These are phyloP conservation scores for Glomus cerebriforme DNA, from an alignment of 192 early-diverging fungal genomes.

Conservation along the genomic window DNA sequence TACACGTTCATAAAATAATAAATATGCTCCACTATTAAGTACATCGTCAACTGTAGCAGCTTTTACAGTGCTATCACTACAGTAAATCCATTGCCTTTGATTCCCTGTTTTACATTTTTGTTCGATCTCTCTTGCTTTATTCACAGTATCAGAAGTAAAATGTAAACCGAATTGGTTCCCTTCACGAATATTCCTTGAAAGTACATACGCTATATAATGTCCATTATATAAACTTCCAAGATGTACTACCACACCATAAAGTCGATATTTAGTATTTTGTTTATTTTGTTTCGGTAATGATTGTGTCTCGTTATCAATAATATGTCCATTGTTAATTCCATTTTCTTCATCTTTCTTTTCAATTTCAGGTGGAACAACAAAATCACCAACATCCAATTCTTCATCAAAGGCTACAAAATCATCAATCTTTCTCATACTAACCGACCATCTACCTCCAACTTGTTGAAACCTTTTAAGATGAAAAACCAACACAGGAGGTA, in stretches of 20 bases:
- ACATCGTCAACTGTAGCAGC: slow-evolving; percentile 39
- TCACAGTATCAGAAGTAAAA: background rate
- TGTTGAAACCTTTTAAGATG: slow-evolving; percentile 51
- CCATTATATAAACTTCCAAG: slow-evolving; percentile 44
- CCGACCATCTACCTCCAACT: slow-evolving; percentile 25
- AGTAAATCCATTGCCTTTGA: slow-evolving; percentile 43
- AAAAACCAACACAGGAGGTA: slow-evolving; percentile 43
- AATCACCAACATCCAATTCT: slow-evolving; percentile 40
- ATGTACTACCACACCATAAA: slow-evolving; percentile 49
- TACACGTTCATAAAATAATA: slow-evolving; percentile 45
- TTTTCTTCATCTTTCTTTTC: slow-evolving; percentile 30
- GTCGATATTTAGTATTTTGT: slow-evolving; percentile 35
- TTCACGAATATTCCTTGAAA: slow-evolving; percentile 24
- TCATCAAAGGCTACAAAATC: slow-evolving; percentile 42
- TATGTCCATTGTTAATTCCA: background rate
- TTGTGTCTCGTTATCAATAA: background rate
- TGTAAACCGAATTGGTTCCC: slow-evolving; percentile 8
- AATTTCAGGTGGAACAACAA: slow-evolving; percentile 36
- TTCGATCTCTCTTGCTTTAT: background rate
- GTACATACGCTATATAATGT: slow-evolving; percentile 47
- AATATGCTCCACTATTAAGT: slow-evolving; percentile 39
- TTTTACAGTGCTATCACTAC: slow-evolving; percentile 42
- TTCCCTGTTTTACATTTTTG: background rate
- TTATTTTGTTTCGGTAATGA: background rate
- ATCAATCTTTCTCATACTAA: slow-evolving; percentile 43